Evolutionary conservation across 2,329 filamentous ascomycete species (phyloP), one percentile per base, ranked within the genome.

Genomic region (Pyrenophora seminiperda): DNA sequence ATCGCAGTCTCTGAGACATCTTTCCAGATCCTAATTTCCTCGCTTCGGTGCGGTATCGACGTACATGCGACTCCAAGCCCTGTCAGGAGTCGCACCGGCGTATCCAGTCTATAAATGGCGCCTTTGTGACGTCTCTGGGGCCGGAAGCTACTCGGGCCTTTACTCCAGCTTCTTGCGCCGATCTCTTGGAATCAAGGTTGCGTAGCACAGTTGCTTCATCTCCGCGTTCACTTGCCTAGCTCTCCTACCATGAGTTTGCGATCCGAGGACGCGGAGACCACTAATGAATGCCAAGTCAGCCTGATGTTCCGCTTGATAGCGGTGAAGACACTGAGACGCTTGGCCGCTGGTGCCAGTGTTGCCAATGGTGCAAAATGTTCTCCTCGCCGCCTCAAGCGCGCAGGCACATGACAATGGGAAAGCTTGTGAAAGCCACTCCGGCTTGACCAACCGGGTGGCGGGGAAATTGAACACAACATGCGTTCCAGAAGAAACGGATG

Each of bases 191-290:
- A 58, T 59, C 46, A 54, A 57, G 51, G 44, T 32, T 57, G 42
- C 45, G 40, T 52, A 64, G 59, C 60, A 59, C 67, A 64, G 47
- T 53, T 54, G 49, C 54, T 48, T 38, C 27, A 42, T 34, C 46
- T 29, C 40, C 41, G 18, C 50, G 33, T 43, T 77, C 83, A 85
- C 81, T 80, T 87, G 78, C 80, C 80, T 53, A 96, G 77, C 75
- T 96, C 91, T 51, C 91, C 91, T 5, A 96, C 80, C 58, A 96
- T 80, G 68, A 96, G 81, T 34, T 83, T 93, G 41, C 90, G 85
- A 76, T 96, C 91, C n/a, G 91, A 94, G 7, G 91, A 96, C 20
- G 87, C 90, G 47, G 91, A 94, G 34, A 96, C 82, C 72, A 96
- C 91, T 96, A 58, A 33, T 19, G 50, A 41, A 56, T 51, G 63